Conservation (phyloP, 139 green algal species). For the Protoeuglena noctilucae region DNA sequence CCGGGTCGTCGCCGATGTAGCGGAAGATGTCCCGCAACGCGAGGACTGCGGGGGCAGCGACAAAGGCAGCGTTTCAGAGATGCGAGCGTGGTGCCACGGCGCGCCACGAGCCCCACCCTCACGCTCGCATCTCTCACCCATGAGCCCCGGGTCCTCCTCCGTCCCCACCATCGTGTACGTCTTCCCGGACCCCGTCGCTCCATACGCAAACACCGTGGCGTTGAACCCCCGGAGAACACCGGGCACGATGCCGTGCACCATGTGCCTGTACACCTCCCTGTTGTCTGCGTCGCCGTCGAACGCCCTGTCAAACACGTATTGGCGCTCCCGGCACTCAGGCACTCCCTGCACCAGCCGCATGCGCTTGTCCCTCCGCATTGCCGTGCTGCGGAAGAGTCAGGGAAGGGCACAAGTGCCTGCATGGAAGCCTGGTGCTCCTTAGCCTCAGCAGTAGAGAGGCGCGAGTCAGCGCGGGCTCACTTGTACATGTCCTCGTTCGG, state of each 20-base stretch:
- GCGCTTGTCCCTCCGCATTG: background rate
- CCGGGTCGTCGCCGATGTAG: constrained; percentile 5
- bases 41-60: too few relatives aligned
- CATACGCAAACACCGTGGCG: constrained; percentile 8
- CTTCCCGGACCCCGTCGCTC: constrained; percentile 8
- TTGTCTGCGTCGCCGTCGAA: constrained; percentile 5
- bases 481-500: constrained; percentile 3
- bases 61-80: too few relatives aligned
- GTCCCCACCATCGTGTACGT: constrained; percentile 10
- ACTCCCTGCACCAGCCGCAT: background rate
- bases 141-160: constrained; percentile 4
- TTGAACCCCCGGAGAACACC: constrained; percentile 6
- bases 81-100: too few relatives aligned
- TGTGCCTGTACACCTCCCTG: constrained; percentile 4
- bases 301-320: constrained; percentile 4
- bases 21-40: background rate
- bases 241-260: background rate
- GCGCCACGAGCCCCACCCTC: too few relatives aligned
- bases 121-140: too few relatives aligned
- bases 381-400: background rate
- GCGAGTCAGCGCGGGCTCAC: background rate
- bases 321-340: background rate
- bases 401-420: background rate
- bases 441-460: background rate
- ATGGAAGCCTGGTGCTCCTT: too few relatives aligned